Percentiles rank a stretch among this genome's conserved stretches.
phyloP scores from a whole-genome alignment of 352 stramenopile genomes.

The Globisporangium carolinianum region DNA sequence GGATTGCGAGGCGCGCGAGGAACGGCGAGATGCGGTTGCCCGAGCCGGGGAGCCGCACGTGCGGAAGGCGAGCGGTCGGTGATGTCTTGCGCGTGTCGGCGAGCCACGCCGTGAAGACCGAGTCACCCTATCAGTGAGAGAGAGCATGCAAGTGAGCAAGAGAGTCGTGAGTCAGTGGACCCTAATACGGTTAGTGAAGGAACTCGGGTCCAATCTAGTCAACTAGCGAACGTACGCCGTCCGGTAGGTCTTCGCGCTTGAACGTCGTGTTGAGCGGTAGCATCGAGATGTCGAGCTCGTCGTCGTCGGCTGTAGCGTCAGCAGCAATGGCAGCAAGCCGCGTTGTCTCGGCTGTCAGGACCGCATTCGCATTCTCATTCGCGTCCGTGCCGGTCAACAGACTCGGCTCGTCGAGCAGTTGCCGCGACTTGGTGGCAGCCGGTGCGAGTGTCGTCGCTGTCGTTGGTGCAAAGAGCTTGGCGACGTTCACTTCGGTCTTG shows the following conservation, averaged over 20 bases:
- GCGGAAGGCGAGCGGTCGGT: constrained; percentile 37
- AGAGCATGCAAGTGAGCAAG: not conserved
- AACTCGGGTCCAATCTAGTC: not conserved
- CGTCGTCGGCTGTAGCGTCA: constrained; percentile 5
- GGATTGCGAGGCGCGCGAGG: constrained; percentile 58
- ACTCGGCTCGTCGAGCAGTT: not conserved
- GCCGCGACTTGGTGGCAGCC: not conserved
- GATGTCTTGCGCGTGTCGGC: constrained; percentile 29
- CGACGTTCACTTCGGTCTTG: constrained; percentile 33
- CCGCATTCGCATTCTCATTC: not conserved
- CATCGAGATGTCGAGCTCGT: constrained; percentile 28
- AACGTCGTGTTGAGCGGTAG: constrained; percentile 68
- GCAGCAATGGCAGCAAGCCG: not conserved
- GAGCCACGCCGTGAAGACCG: constrained; percentile 72
- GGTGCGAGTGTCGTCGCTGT: not conserved
- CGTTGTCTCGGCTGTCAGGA: not conserved
- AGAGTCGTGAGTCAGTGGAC: not conserved
- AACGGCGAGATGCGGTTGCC: constrained; percentile 67
- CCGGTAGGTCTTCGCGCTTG: constrained; percentile 47
- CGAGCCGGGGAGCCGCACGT: constrained; percentile 39
- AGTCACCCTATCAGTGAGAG: constrained; percentile 24
- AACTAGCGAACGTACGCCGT: constrained; percentile 17
- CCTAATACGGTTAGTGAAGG: too few relatives aligned
- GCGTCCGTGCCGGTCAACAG: not conserved
- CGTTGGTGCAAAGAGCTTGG: constrained; percentile 36